phyloP scores from a whole-genome alignment of 768 basidiomycete species.

The Phylloporus sp. region DNA sequence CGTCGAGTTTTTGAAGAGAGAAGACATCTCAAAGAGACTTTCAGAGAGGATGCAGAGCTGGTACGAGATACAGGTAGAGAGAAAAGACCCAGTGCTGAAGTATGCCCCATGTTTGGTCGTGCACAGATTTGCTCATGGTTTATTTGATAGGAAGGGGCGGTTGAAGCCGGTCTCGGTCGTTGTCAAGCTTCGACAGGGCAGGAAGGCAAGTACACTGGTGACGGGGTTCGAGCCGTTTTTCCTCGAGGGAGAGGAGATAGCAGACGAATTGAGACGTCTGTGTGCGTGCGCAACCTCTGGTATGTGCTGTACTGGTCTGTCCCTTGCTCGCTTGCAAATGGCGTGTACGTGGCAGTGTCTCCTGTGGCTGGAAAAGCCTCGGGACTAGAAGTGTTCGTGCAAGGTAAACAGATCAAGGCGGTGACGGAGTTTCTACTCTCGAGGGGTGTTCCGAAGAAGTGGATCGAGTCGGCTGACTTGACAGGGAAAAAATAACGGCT shows the following conservation, averaged over 20 bases:
- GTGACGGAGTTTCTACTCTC: conserved; percentile 62
- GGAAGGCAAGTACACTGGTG: conserved; percentile 71
- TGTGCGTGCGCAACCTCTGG: conserved; percentile 82
- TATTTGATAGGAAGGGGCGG: conserved; percentile 60
- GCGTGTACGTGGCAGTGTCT: conserved; percentile 41
- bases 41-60: conserved; percentile 69
- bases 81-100: conserved; percentile 56
- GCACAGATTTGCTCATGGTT: not conserved
- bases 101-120: conserved; percentile 30
- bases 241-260: conserved; percentile 64
- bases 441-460: conserved; percentile 75
- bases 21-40: conserved; percentile 53
- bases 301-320: conserved; percentile 28
- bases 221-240: conserved; percentile 78
- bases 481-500: conserved; percentile 43
- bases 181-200: conserved; percentile 70
- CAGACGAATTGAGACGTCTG: conserved; percentile 67
- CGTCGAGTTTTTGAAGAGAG: conserved; percentile 59
- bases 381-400: conserved; percentile 70
- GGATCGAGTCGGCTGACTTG: conserved; percentile 58
- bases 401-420: conserved; percentile 71
- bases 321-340: not conserved
- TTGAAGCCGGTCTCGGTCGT: conserved; percentile 65
- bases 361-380: conserved; percentile 54
- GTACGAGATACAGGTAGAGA: conserved; percentile 57